phyloP scores from a whole-genome alignment of 805 yeast genomes.

The Barnettozyma botsteinii region DNA sequence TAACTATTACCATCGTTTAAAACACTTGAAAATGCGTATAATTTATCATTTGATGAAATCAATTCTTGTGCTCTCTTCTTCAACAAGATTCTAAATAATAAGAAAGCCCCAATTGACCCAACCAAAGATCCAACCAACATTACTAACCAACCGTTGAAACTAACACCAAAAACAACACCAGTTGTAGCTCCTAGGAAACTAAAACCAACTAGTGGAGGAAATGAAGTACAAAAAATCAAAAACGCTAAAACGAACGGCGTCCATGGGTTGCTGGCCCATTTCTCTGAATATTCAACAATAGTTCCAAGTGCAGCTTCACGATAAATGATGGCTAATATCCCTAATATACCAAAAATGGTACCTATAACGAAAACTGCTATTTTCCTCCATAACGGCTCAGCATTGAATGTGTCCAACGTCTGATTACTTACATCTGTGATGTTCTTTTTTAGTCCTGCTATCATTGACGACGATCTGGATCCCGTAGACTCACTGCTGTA shows the following conservation, averaged over 20 bases:
- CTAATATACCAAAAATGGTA: slow-evolving; percentile 4
- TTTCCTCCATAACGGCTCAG: slow-evolving; percentile 16
- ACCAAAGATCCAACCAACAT: slow-evolving; percentile 60
- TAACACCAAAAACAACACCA: slow-evolving; percentile 82
- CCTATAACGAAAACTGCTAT: slow-evolving; percentile 2
- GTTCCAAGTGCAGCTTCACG: slow-evolving; percentile 15
- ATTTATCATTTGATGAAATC: slow-evolving; percentile 53
- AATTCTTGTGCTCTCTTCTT: slow-evolving; percentile 52
- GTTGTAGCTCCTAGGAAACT: slow-evolving; percentile 57
- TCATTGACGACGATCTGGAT: background rate
- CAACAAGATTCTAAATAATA: slow-evolving; percentile 57
- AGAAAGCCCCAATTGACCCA: slow-evolving; percentile 75
- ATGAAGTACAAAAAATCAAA: slow-evolving; percentile 61
- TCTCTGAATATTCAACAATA: slow-evolving; percentile 23
- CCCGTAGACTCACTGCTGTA: no score
- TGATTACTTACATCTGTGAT: slow-evolving; percentile 1
- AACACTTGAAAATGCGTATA: slow-evolving; percentile 70
- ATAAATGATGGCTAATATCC: slow-evolving; percentile 11
- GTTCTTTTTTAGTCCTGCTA: slow-evolving; percentile 3
- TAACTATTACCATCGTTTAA: slow-evolving; percentile 66
- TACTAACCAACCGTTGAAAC: slow-evolving; percentile 68
- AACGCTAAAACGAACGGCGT: slow-evolving; percentile 44
- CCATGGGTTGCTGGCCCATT: slow-evolving; percentile 18
- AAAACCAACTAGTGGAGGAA: slow-evolving; percentile 90
- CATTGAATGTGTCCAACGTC: slow-evolving; percentile 10